Evolutionary conservation across 2,329 filamentous ascomycete genomes (phyloP).

Genomic region (Ilyonectria destructans): DNA sequence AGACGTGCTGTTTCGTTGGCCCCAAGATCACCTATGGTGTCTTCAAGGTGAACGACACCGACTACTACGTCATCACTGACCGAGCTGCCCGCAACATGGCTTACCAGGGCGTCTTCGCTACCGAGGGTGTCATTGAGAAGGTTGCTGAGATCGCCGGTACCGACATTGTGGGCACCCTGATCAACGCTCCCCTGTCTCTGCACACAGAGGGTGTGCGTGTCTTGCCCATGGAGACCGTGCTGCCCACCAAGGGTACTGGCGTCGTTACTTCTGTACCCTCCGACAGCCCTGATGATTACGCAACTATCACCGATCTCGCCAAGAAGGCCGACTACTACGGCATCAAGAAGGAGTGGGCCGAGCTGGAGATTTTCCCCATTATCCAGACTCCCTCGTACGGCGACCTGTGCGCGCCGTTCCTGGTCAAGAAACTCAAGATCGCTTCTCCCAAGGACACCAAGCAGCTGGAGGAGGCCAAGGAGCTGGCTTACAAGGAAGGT

Average conservation of each 20-base stretch:
- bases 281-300: slow-evolving; percentile 94
- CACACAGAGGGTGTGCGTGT: slow-evolving; percentile 90
- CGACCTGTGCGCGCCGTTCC: slow-evolving; percentile 84
- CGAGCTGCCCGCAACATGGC: slow-evolving; percentile 96
- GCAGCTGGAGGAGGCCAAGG: slow-evolving; percentile 92
- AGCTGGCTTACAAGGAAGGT: slow-evolving; percentile 96
- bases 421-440: slow-evolving; percentile 96
- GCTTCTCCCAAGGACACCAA: slow-evolving; percentile 95
- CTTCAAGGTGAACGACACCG: slow-evolving; percentile 83
- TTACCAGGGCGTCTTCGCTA: slow-evolving; percentile 88
- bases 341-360: slow-evolving; percentile 97
- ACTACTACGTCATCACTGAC: slow-evolving; percentile 89
- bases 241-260: slow-evolving; percentile 94
- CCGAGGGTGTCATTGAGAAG: slow-evolving; percentile 83
- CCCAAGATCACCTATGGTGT: slow-evolving; percentile 92
- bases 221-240: slow-evolving; percentile 94
- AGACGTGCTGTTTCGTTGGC: slow-evolving; percentile 95
- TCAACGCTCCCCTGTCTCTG: slow-evolving; percentile 90
- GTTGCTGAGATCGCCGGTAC: slow-evolving; percentile 83
- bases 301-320: slow-evolving; percentile 86
- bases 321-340: slow-evolving; percentile 98
- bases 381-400: slow-evolving; percentile 92
- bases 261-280: slow-evolving; percentile 97
- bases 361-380: slow-evolving; percentile 90
- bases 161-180: slow-evolving; percentile 88